Base-by-base conservation (phyloP, 75 land plant species). In the Chamaecyparis obtusa region DNA sequence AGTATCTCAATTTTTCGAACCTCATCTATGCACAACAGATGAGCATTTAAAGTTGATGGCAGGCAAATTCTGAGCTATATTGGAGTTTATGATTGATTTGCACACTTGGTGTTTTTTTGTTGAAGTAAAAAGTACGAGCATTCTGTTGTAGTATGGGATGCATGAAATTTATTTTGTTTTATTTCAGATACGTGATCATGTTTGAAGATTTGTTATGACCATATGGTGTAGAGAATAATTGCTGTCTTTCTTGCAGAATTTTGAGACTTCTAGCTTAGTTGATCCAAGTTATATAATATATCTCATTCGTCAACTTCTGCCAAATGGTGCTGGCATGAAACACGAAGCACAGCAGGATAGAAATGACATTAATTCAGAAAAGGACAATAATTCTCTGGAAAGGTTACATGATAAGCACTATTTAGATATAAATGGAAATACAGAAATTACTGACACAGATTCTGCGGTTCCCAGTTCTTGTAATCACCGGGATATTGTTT, bases 251-350 rank as follows among this genome's bases (percentile, higher is more conserved):
- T 67, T 89, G 90, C 90, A 90, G 91, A 30, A 48, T 56, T 49
- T 64, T 84, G 92, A 91, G 24, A 75, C 51, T 9, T 64, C 86
- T 30, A 91, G 94, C 27, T 92, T 96, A 13, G 94, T 97, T 64
- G 99, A 97, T 89, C 99, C 99, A 13, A 93, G 97, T 89, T 94
- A 95, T 87, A 87, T 97, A 51, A 97, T 97, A 35, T 91, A 95
- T 78, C 91, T 97, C 55, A 97, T 97, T 72, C 90, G 99, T 71
- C 90, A 90, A 87, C 93, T 97, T 72, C 84, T 97, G 43, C 98
- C 99, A 15, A 32, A 83, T 36, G 72, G 83, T 80, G 86, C n/a
- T 37, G 46, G 60, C 14, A 8, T 55, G 72, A 88, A 36, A 24
- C 67, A n/a, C 5, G 41, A 55, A 57, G 46, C 19, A 64, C 33